Percentiles rank a stretch among this genome's conserved stretches.
phyloP scores from a whole-genome alignment of 1,284 basidiomycete genomes.

The Pholiota adiposa region DNA sequence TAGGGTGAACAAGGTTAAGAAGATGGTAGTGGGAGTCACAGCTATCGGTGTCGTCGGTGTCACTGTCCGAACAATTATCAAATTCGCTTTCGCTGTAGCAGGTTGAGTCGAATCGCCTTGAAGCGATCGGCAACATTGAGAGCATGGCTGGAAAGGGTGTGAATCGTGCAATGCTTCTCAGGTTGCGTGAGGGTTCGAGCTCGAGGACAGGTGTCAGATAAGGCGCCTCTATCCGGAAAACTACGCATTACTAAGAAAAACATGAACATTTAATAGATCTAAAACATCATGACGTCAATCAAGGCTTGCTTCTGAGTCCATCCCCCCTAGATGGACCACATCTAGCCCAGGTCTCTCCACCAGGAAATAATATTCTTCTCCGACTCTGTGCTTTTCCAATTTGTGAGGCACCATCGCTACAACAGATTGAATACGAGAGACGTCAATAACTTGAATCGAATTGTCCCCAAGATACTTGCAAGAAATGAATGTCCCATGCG shows the following conservation, averaged over 20 bases:
- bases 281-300: background rate
- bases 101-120: conserved; percentile 1
- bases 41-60: background rate
- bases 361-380: conserved; percentile 8
- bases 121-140: background rate
- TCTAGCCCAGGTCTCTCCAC: conserved; percentile 17
- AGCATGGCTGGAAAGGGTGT: background rate
- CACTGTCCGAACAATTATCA: background rate
- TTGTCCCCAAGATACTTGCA: conserved; percentile 7
- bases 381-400: conserved; percentile 5
- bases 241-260: conserved; percentile 9
- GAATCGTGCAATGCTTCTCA: too few relatives aligned
- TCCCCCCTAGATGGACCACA: conserved; percentile 10
- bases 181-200: background rate
- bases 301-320: background rate
- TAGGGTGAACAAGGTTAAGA: background rate
- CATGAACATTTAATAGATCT: background rate
- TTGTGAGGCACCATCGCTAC: conserved; percentile 19
- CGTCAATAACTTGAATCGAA: conserved; percentile 1
- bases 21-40: background rate
- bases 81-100: conserved; percentile 16
- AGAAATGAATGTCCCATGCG: conserved; percentile 4
- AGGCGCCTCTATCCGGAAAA: background rate
- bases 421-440: conserved; percentile 12
- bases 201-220: conserved; percentile 5